Conservation (phyloP, 345 rosid species). For the Angophora floribunda region DNA sequence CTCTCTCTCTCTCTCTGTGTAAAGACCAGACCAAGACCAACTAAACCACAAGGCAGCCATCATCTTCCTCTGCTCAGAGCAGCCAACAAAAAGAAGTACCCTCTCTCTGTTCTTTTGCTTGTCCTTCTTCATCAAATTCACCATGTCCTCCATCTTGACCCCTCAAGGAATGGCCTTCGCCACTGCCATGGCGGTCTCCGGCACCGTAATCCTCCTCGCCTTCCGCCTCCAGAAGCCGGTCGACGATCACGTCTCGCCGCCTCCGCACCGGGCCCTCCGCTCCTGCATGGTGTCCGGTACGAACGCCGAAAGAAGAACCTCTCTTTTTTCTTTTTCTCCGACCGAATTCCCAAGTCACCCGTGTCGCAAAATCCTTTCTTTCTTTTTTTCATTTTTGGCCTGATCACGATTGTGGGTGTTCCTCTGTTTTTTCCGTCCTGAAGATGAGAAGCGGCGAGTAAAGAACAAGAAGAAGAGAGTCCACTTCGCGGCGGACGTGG, state of each 20-base stretch:
- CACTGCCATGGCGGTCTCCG: constrained; percentile 77
- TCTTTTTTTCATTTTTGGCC: background rate
- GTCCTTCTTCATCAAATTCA: background rate
- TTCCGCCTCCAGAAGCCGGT: constrained; percentile 46
- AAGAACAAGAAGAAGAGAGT: constrained; percentile 37
- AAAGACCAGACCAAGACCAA: background rate
- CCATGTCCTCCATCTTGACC: constrained; percentile 40
- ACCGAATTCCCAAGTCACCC: background rate
- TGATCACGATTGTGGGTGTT: background rate
- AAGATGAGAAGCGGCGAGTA: constrained; percentile 17
- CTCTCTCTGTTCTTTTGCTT: background rate
- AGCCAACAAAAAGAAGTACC: background rate
- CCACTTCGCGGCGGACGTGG: constrained; percentile 48
- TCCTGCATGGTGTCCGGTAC: constrained; percentile 57
- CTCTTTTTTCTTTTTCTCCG: background rate
- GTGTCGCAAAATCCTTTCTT: background rate
- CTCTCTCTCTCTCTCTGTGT: background rate
- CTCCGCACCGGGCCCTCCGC: constrained; percentile 18
- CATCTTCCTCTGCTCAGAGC: background rate
- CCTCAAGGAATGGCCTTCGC: constrained; percentile 59
- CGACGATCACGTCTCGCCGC: constrained; percentile 8
- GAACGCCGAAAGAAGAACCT: background rate
- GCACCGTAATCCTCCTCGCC: constrained; percentile 64
- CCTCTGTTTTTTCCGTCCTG: background rate
- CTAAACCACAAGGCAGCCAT: background rate